Base-by-base conservation (phyloP, 2,329 filamentous ascomycete species). In the Epichloe sp. region DNA sequence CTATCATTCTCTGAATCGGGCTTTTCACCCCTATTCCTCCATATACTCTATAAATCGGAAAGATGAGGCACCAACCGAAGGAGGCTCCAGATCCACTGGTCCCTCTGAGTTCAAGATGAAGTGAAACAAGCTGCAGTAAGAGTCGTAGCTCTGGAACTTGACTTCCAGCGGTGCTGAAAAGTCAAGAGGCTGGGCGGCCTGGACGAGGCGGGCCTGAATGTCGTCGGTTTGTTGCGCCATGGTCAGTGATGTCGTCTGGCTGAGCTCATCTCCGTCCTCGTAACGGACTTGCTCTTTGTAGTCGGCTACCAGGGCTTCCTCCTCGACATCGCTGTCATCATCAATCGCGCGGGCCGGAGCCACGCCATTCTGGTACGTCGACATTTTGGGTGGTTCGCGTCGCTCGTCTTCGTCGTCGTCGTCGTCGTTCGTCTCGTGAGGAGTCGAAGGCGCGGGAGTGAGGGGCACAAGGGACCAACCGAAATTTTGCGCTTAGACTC, bases 41-140 rank as follows among this genome's bases (percentile, higher is more conserved):
- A 15, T 7, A 11, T 23, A 21, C 3, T 35, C 4, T 17, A 43
- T n/a, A 3, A 43, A 12, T n/a, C 15, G 35, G 14, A 3, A 6
- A 31, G 12, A 40, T 11, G 14, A 15, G 11, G 17, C 2, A 47
- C 87, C 74, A 77, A 96, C 91, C 68, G 90, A 95, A 60, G 93
- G 93, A 58, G 91, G 86, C 71, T 98, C 93, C 60, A 98, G 77
- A 66, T 98, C 93, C 54, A 98, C 91, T 15, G 93, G 93, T n/a
- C 93, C 93, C 60, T 97, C 93, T 48, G 91, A 97, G 80, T 98
- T 98, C 67, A 98, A 77, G 69, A 98, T 96, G 73, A 88, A 97
- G 76, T 98, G 93, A 77, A 98, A 98, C 62, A 98, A 77, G 71
- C 88, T 95, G 83, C 93, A 98, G 80, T 98, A 98, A 68, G 88